Percentiles rank a stretch among this genome's conserved stretches.
Evolutionary conservation across 164 flowering plant genomes (phyloP).

Genomic region (Macadamia integrifolia): DNA sequence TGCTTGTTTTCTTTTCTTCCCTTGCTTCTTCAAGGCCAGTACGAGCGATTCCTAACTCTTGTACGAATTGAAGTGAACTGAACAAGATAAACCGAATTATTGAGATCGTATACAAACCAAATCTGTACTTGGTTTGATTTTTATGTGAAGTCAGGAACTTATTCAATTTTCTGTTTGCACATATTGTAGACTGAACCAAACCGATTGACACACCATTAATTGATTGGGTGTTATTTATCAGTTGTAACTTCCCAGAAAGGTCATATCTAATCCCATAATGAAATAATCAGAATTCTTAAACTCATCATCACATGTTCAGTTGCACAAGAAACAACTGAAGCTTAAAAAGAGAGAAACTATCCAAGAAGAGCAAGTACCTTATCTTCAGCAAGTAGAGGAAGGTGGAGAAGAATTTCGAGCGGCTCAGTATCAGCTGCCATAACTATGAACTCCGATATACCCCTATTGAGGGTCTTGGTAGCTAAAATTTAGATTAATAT

Average conservation of each 20-base stretch:
- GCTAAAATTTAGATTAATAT: constrained; percentile 34
- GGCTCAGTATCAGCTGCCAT: constrained; percentile 95
- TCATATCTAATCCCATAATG: not conserved
- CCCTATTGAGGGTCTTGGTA: constrained; percentile 82
- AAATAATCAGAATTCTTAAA: not conserved
- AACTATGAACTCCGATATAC: constrained; percentile 84
- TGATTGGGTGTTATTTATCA: not conserved
- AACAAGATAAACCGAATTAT: too few species aligned
- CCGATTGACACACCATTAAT: too few species aligned
- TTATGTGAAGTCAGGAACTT: too few species aligned
- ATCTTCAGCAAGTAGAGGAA: constrained; percentile 84
- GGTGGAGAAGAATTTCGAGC: constrained; percentile 81
- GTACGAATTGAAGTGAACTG: too few species aligned
- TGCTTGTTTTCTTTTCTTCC: too few species aligned
- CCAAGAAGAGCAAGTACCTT: constrained; percentile 39
- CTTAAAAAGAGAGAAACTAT: too few species aligned
- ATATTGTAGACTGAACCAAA: too few species aligned
- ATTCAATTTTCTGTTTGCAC: too few species aligned
- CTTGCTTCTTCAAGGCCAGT: too few species aligned
- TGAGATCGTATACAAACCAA: too few species aligned
- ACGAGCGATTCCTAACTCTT: too few species aligned
- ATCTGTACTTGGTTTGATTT: too few species aligned
- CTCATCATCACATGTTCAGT: not conserved
- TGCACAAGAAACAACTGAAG: not conserved
- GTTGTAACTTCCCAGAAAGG: not conserved